Conservation (phyloP, 495 filamentous ascomycete genomes). For the Aspergillus hancockii region DNA sequence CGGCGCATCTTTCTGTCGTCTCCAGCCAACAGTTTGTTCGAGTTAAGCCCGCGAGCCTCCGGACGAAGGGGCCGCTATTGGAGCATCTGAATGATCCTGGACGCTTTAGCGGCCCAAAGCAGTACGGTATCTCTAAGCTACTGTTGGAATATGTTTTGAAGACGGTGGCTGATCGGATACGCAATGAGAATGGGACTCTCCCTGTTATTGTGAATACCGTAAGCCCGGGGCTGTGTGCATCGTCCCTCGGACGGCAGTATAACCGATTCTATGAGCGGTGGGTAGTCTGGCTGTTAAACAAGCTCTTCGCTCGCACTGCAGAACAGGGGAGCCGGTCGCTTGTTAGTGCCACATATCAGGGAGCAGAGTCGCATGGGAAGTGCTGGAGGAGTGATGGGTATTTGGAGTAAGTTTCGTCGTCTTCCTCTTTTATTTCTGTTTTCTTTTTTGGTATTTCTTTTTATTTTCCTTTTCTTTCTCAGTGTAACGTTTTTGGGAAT, state of each 20-base stretch:
- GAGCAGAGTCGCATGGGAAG: constrained; percentile 49
- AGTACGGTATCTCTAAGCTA: constrained; percentile 51
- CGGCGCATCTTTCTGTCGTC: constrained; percentile 40
- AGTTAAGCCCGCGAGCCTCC: constrained; percentile 35
- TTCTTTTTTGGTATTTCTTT: neutral
- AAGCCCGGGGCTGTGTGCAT: constrained; percentile 45
- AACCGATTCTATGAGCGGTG: constrained; percentile 38
- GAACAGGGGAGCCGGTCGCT: constrained; percentile 53
- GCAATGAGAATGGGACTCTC: constrained; percentile 36
- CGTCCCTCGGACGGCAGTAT: constrained; percentile 43
- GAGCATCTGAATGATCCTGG: constrained; percentile 33
- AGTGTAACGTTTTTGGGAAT: too few species aligned
- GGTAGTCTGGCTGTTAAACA: constrained; percentile 37
- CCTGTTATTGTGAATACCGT: constrained; percentile 47
- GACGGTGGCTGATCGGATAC: constrained; percentile 32
- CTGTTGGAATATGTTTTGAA: constrained; percentile 48
- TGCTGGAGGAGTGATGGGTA: constrained; percentile 52
- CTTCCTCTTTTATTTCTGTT: neutral
- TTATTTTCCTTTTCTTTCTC: neutral
- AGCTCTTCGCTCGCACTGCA: constrained; percentile 46
- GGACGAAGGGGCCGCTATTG: constrained; percentile 32
- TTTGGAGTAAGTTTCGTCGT: constrained; percentile 41
- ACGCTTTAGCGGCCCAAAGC: constrained; percentile 34
- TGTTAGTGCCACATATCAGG: constrained; percentile 52
- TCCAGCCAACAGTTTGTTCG: constrained; percentile 46